Conservation (phyloP, 768 basidiomycete species). For the Kondoa malvinella region DNA sequence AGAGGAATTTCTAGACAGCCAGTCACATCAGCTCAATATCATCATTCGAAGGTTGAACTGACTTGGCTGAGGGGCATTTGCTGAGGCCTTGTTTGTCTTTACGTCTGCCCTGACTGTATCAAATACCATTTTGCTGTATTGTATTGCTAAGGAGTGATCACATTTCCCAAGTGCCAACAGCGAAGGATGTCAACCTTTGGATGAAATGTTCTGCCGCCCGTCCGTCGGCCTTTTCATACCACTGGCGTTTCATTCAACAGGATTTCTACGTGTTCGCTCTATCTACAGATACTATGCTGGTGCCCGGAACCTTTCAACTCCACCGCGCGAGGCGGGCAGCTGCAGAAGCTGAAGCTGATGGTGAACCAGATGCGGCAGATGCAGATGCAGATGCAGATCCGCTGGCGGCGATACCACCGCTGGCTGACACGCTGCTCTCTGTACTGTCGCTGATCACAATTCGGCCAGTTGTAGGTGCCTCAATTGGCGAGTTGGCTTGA, state of each 20-base stretch:
- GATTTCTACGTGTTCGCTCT: not conserved
- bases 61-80: conserved; percentile 4
- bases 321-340: not conserved
- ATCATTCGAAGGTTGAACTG: not conserved
- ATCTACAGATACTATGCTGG: too few species aligned
- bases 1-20: not conserved
- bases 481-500: not conserved
- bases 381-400: not conserved
- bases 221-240: too few species aligned
- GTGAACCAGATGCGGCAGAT: not conserved
- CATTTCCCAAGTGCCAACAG: too few species aligned
- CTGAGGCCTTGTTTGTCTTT: conserved; percentile 2
- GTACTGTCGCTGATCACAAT: not conserved
- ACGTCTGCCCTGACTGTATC: conserved; percentile 8
- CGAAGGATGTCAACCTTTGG: too few species aligned
- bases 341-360: not conserved
- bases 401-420: not conserved
- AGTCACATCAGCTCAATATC: too few species aligned
- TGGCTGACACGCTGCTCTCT: not conserved
- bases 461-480: not conserved
- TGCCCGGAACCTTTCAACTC: too few species aligned
- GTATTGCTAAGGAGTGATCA: conserved; percentile 3
- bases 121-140: conserved; percentile 10
- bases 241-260: too few species aligned
- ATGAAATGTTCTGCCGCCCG: too few species aligned